Base-by-base conservation (phyloP, 495 filamentous ascomycete species). In the Immersiella caudata region DNA sequence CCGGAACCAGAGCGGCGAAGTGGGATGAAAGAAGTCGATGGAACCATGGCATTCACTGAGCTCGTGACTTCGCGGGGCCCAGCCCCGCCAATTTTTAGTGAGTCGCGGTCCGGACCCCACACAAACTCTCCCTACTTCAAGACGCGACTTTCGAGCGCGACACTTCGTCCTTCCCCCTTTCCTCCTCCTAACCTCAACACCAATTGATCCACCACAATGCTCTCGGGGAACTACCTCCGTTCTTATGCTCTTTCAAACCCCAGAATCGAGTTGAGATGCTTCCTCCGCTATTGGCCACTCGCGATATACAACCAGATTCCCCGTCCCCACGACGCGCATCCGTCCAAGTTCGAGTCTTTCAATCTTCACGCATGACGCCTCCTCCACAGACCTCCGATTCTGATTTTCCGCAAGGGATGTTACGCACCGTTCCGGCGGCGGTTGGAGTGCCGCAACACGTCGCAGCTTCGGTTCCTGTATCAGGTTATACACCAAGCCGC, bases 361-460 rank as follows among this genome's bases (percentile, higher is more conserved):
- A 58, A 21, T 11, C 74, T 70, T 67, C 67, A 78, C 80, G 86
- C 89, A 88, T 78, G 73, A 68, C 88, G 84, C 89, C 88, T 82
- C 83, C 87, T 78, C 80, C 70, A 90, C 82, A 90, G 89, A 88
- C 79, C 80, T 84, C 87, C 88, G 87, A 84, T 75, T 75, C 79
- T 76, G 74, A 78, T 88, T 86, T 87, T 89, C 85, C 82, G 81
- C 74, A 82, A 84, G 85, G 86, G 86, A 88, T 85, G 86, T 83
- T 77, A 36, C 63, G 73, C 73, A 73, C 84, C 80, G 77, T 80
- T 78, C 77, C 33, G 20, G 36, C 51, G 67, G 69, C 22, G 67
- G 26, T 68, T 68, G 71, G 67, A 67, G 25, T 40, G 52, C 70
- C 73, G 57, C 78, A 76, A 71, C 74, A 73, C 75, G 76, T 74